These are phyloP conservation scores for Hypoxylon sp. DNA, from an alignment of 2,329 filamentous ascomycete genomes.

Conservation along the genomic window DNA sequence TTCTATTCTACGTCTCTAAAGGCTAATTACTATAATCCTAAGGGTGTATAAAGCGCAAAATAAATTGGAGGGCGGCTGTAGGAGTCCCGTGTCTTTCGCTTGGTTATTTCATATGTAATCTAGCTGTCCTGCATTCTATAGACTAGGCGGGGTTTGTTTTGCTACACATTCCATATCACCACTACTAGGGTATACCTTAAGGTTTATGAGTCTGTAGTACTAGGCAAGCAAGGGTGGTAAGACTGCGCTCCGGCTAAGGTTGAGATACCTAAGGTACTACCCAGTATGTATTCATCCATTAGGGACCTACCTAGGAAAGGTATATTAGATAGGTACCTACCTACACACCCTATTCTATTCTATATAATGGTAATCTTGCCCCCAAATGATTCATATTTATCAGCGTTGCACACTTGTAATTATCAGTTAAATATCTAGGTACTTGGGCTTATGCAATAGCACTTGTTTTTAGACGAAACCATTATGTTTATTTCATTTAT, in stretches of 20 bases:
- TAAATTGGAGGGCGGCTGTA: background rate
- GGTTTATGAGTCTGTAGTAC: conserved; percentile 9
- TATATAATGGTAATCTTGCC: background rate
- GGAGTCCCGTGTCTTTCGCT: conserved; percentile 16
- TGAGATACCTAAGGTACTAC: conserved; percentile 9
- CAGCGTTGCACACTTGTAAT: background rate
- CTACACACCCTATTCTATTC: background rate
- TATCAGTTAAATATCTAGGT: no score
- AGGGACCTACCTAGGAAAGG: background rate
- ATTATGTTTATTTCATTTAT: no score
- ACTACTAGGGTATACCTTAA: conserved; percentile 9
- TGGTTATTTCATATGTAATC: conserved; percentile 32
- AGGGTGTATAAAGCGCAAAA: background rate
- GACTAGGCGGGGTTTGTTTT: conserved; percentile 8
- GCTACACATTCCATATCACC: conserved; percentile 6
- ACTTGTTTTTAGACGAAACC: no score
- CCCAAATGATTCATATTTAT: background rate
- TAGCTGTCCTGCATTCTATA: conserved; percentile 19
- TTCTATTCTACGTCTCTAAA: conserved; percentile 3
- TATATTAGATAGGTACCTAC: no score
- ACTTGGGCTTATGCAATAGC: no score
- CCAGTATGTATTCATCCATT: background rate
- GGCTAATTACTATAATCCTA: conserved; percentile 1
- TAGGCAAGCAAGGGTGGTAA: conserved; percentile 10
- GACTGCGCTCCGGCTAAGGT: conserved; percentile 11